Conservation (phyloP, 202 grass and related monocot species). For the Carex arenaria region DNA sequence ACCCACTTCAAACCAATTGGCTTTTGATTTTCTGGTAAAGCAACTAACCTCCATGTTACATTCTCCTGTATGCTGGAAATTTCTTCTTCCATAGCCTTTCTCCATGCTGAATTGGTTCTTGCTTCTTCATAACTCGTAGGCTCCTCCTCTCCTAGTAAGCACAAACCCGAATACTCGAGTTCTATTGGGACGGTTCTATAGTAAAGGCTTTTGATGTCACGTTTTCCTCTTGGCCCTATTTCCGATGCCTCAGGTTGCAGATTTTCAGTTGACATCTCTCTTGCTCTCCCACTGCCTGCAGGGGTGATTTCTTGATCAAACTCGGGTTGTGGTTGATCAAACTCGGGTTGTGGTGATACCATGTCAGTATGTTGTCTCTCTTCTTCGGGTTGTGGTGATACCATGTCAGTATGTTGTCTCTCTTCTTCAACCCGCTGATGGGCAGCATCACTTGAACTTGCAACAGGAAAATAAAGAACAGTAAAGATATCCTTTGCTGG, state of each 20-base stretch:
- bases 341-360: too few species aligned
- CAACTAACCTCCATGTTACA: neutral
- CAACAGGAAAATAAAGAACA: neutral
- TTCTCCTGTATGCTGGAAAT: neutral
- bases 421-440: too few species aligned
- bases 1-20: too few species aligned
- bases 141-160: neutral
- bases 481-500: neutral
- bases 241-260: neutral
- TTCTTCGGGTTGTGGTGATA: too few species aligned
- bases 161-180: neutral
- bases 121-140: neutral
- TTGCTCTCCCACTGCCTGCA: too few species aligned
- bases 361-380: rapidly evolving
- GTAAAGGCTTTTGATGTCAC: neutral
- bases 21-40: too few species aligned
- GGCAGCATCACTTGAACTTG: neutral
- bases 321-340: rapidly evolving
- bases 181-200: neutral
- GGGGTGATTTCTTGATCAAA: too few species aligned
- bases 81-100: neutral
- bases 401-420: too few species aligned
- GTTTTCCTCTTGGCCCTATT: neutral
- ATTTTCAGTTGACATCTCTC: too few species aligned
- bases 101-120: neutral